A percentile compares a stretch with the other conserved stretches of the same genome.
Conservation (phyloP, 805 yeast species). For the Lachancea meyersii region DNA sequence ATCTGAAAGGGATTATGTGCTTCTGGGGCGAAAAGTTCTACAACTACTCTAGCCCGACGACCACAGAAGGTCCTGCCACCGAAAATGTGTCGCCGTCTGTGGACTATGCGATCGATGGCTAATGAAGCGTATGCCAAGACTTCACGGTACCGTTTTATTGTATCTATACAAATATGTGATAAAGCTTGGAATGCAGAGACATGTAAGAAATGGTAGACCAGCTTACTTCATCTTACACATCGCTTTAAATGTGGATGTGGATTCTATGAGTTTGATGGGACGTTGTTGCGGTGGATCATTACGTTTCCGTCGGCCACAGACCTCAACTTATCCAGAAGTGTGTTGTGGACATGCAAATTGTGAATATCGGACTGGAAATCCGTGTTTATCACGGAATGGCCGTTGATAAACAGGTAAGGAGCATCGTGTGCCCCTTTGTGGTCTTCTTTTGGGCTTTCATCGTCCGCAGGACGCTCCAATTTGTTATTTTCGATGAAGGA, state of each 20-base stretch:
- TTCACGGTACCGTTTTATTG: background rate
- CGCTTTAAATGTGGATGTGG: too few species aligned
- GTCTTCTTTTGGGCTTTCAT: conserved; percentile 3
- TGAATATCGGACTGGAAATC: conserved; percentile 15
- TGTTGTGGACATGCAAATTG: conserved; percentile 14
- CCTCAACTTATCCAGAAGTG: conserved; percentile 17
- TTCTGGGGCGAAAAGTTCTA: conserved; percentile 52
- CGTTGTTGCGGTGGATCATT: conserved; percentile 15
- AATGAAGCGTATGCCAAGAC: background rate
- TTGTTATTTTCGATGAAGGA: conserved; percentile 39
- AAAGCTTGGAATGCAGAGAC: background rate
- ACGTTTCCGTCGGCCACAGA: conserved; percentile 19
- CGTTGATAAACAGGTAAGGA: conserved; percentile 27
- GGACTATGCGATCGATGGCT: conserved; percentile 6
- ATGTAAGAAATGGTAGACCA: background rate
- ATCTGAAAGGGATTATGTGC: conserved; percentile 49
- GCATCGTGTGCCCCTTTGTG: conserved; percentile 6
- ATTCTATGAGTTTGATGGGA: conserved; percentile 25
- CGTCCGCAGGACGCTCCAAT: background rate
- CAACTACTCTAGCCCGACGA: conserved; percentile 12
- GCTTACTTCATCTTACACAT: background rate
- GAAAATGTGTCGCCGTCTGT: background rate
- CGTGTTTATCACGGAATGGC: conserved; percentile 18
- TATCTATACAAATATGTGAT: background rate
- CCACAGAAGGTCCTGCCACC: background rate